Base-by-base conservation (phyloP, 257 asterid species). In the Perilla frutescens region DNA sequence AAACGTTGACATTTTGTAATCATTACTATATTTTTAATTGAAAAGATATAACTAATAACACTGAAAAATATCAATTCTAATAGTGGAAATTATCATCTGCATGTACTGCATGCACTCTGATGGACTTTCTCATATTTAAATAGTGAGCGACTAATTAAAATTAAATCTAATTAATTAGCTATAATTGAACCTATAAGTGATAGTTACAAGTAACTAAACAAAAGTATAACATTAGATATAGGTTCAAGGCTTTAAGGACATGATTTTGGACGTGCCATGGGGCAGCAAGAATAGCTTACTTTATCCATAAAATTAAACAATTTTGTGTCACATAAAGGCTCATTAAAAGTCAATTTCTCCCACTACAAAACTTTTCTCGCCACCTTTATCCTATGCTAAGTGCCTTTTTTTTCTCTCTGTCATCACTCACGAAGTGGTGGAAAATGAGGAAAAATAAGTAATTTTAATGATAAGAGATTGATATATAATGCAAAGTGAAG, bases 341-440 rank as follows among this genome's bases (percentile, higher is more conserved):
- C 48, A 10, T n/a, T 39, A 8, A 10, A 56, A 68, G 82, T 62
- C 70, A 70, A 63, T 7, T 53, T 56, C 45, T 70, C 74, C 80
- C 81, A 75, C 78, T 71, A 20, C 4, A 40, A 49, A 66, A 70
- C 57, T 60, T 43, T 57, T 64, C 61, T 70, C 36, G 48, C 47
- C 43, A 50, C 43, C 41, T 54, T 48, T 69, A 62, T 70, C 62
- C 74, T 29, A 61, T 39, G 29, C 31, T 66, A 53, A 64, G 84
- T 77, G 79, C 56, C 60, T 63, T 59, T 45, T 63, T 54, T 20
- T 20, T 20, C 1, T 20, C 26, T 20, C 1, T 50, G 81, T 74
- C 84, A 73, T 74, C 71, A 62, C 36, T 66, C 51, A 68, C 13
- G 47, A 50, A 58, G 44, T 34, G 34, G 63, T 32, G 59, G 51